Conservation (phyloP, 2,329 filamentous ascomycete genomes). For the Myriosclerotinia curreyana region DNA sequence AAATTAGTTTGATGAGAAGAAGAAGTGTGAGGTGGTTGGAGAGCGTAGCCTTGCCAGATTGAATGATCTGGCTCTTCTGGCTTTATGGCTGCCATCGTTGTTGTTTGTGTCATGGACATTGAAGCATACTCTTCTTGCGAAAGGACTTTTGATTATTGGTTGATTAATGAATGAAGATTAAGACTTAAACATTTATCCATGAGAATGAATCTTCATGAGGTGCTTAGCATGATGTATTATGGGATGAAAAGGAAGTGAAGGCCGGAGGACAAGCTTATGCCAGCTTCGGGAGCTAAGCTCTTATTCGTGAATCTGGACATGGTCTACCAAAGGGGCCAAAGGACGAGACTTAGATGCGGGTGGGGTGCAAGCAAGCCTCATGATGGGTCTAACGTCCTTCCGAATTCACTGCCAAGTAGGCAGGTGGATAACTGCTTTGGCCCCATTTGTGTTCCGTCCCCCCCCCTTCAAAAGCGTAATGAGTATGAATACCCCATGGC, state of each 20-base stretch:
- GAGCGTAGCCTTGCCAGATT: slow-evolving; percentile 38
- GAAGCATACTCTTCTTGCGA: slow-evolving; percentile 31
- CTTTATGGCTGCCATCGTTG: slow-evolving; percentile 39
- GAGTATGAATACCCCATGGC: slow-evolving; percentile 25
- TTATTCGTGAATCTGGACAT: slow-evolving; percentile 35
- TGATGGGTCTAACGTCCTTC: slow-evolving; percentile 37
- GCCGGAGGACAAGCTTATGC: slow-evolving; percentile 35
- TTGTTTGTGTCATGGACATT: slow-evolving; percentile 38
- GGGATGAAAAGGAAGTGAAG: slow-evolving; percentile 32
- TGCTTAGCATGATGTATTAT: slow-evolving; percentile 25
- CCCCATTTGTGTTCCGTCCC: slow-evolving; percentile 25
- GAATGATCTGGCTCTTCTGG: slow-evolving; percentile 38
- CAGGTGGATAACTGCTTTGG: slow-evolving; percentile 25
- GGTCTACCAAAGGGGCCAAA: slow-evolving; percentile 33
- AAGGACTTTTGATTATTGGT: slow-evolving; percentile 27
- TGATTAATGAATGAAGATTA: slow-evolving; percentile 15
- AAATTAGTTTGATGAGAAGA: slow-evolving; percentile 33
- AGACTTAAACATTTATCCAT: slow-evolving; percentile 30
- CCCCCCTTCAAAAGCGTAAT: slow-evolving; percentile 28
- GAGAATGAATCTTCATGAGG: slow-evolving; percentile 24
- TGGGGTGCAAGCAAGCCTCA: slow-evolving; percentile 30
- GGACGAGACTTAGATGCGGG: slow-evolving; percentile 26
- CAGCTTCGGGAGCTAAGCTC: slow-evolving; percentile 33
- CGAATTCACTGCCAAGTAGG: slow-evolving; percentile 29
- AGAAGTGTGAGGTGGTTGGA: slow-evolving; percentile 31